phyloP scores from a whole-genome alignment of 345 rosid species.

The Combretum micranthum region DNA sequence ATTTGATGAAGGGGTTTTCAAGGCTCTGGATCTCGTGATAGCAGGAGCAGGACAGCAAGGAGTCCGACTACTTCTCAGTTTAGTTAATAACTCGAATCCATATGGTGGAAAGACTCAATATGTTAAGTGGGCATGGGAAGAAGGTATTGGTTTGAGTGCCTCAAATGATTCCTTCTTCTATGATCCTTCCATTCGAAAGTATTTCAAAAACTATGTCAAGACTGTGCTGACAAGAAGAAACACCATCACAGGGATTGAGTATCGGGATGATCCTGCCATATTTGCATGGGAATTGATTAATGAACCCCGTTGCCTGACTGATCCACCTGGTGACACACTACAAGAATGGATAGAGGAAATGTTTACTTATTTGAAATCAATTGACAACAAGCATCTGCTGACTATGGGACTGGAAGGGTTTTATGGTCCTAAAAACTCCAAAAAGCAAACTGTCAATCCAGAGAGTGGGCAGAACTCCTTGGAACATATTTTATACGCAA shows the following conservation, averaged over 20 bases:
- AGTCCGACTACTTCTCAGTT: too few species aligned
- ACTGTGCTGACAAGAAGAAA: slow-evolving; percentile 74
- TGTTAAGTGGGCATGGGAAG: too few species aligned
- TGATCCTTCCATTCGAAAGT: too few species aligned
- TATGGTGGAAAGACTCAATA: too few species aligned
- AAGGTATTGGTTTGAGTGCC: too few species aligned
- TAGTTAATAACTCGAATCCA: too few species aligned
- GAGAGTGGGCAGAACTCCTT: slow-evolving; percentile 66
- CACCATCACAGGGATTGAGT: slow-evolving; percentile 82
- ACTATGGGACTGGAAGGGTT: slow-evolving; percentile 96
- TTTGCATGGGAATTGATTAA: too few species aligned
- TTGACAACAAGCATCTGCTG: slow-evolving; percentile 78
- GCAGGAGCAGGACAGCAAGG: too few species aligned
- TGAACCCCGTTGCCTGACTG: too few species aligned
- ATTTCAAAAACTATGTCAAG: too few species aligned
- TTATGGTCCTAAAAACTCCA: slow-evolving; percentile 79
- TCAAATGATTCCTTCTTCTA: too few species aligned
- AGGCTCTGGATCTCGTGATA: slow-evolving; percentile 33
- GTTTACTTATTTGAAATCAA: slow-evolving; percentile 71
- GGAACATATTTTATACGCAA: slow-evolving; percentile 91
- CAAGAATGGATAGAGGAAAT: slow-evolving; percentile 91
- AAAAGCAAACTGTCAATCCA: slow-evolving; percentile 68
- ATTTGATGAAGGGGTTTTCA: slow-evolving; percentile 79
- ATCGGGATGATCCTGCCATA: slow-evolving; percentile 83
- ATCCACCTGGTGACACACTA: slow-evolving; percentile 84